phyloP scores from a whole-genome alignment of 805 yeast genomes.

The Helenozyma rhizophorensis region DNA sequence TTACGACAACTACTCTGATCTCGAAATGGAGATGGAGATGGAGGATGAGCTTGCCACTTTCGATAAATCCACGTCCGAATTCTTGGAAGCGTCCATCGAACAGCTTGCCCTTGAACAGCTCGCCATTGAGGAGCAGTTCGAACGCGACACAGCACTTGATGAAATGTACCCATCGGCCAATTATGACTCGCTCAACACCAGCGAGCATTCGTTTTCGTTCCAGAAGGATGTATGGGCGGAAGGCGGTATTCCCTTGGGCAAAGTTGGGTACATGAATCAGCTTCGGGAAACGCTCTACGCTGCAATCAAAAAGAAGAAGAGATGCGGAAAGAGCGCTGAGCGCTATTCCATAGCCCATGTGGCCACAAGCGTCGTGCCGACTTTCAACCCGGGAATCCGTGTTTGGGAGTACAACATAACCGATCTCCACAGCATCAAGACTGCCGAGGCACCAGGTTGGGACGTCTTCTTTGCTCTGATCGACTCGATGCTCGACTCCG shows the following conservation, averaged over 20 bases:
- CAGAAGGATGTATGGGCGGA: conserved; percentile 25
- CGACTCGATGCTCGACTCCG: conserved; percentile 14
- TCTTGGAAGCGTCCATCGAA: conserved; percentile 12
- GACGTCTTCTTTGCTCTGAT: conserved; percentile 43
- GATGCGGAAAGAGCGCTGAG: conserved; percentile 43
- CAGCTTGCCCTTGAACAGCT: too few relatives aligned
- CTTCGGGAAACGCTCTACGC: conserved; percentile 54
- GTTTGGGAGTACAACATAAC: conserved; percentile 84
- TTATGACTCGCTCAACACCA: not conserved
- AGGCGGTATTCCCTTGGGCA: conserved; percentile 67
- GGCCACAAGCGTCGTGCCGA: conserved; percentile 74
- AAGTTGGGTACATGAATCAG: conserved; percentile 57
- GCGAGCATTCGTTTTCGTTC: conserved; percentile 7
- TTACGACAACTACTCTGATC: conserved; percentile 1
- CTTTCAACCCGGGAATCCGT: conserved; percentile 77
- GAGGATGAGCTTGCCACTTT: not conserved
- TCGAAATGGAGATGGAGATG: conserved; percentile 9
- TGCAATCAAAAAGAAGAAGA: conserved; percentile 40
- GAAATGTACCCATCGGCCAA: conserved; percentile 3
- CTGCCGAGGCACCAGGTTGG: conserved; percentile 47
- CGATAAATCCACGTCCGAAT: conserved; percentile 10
- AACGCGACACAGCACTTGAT: conserved; percentile 4
- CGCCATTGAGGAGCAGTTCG: too few relatives aligned
- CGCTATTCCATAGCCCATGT: conserved; percentile 69
- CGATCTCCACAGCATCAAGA: conserved; percentile 34